Evolutionary conservation across 192 early-diverging fungal genomes (phyloP), one percentile per base, ranked within the genome.

Genomic region (Gamsiella multidivaricata): DNA sequence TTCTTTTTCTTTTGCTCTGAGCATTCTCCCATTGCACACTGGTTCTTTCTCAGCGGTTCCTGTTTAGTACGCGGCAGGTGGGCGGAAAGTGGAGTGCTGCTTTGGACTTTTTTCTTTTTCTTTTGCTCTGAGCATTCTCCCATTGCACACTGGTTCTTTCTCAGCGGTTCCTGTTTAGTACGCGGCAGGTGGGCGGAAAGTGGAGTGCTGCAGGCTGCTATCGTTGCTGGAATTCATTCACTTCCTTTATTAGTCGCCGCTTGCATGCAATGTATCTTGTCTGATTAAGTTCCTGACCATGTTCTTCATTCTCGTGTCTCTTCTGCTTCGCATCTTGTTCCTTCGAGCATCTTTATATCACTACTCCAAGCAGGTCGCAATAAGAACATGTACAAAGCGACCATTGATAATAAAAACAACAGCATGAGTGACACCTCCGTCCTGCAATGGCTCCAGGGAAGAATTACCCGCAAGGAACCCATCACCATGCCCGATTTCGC

Each of bases 131-230:
- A 51, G 10, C 18, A 51, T 25, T 51, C 49, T 25, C 10, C 49
- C 52, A 54, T 17, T 12, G 3, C 32, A 29, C 52, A 32, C 52
- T 54, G 52, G 52, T 54, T 12, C 29, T 54, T 29, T 54, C 18
- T 54, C 32, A 54, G 52, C 37, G 52, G 26, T 32, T 33, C 52
- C 7, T 54, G 52, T 22, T 54, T 54, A 54, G 29, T 54, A 17
- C 31, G 52, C 52, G 52, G 52, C 29, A 54, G 31, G 52, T 17
- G 17, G 52, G 26, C 52, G 52, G 52, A 54, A n/a, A 54, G 29
- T 54, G 52, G 52, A 54, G 52, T 54, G 52, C 17, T 25, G 52
- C 31, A 32, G 29, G 52, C 5, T 54, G 25, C 15, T 54, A 33
- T 33, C 28, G 31, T 32, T 29, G 52, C 18, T 29, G 5, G 52